A percentile compares a stretch with the other conserved stretches of the same genome.
phyloP scores from a whole-genome alignment of 768 basidiomycete species.

The Cyclocybe cylindracea region DNA sequence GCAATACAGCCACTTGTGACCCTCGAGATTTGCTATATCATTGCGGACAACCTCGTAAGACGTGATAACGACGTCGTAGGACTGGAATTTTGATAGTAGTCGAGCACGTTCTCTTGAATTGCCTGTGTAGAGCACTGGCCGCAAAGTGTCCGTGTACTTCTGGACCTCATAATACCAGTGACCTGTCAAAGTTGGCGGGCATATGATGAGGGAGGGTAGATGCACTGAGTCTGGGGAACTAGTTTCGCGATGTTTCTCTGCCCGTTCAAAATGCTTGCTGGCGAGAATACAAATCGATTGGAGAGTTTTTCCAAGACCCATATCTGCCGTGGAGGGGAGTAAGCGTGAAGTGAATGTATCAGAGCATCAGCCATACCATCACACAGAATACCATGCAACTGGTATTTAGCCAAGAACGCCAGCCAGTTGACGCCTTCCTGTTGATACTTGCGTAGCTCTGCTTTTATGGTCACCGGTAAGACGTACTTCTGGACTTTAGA shows the following conservation, averaged over 20 bases:
- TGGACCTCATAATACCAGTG: slow-evolving; percentile 99
- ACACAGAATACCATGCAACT: slow-evolving; percentile 95
- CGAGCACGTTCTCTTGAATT: slow-evolving; percentile 78
- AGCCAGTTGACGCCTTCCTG: slow-evolving; percentile 99
- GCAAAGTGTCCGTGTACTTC: slow-evolving; percentile 86
- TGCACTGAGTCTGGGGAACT: slow-evolving; percentile 77
- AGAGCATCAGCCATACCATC: slow-evolving; percentile 65
- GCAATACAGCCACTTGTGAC: slow-evolving; percentile 89
- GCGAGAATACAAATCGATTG: slow-evolving; percentile 98
- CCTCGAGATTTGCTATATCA: slow-evolving; percentile 77
- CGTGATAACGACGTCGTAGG: slow-evolving; percentile 90
- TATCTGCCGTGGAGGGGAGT: slow-evolving; percentile 56
- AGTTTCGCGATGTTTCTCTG: slow-evolving; percentile 63
- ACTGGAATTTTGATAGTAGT: slow-evolving; percentile 62
- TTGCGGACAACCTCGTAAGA: slow-evolving; percentile 98
- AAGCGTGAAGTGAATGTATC: neutral
- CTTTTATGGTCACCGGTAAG: slow-evolving; percentile 87
- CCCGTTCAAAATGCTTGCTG: slow-evolving; percentile 89
- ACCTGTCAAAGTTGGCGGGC: slow-evolving; percentile 95
- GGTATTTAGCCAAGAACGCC: slow-evolving; percentile 97
- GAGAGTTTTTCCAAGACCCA: slow-evolving; percentile 97
- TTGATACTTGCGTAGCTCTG: slow-evolving; percentile 95
- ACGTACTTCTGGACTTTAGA: slow-evolving; percentile 90
- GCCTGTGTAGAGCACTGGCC: slow-evolving; percentile 87
- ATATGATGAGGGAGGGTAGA: slow-evolving; percentile 92